These are phyloP conservation scores for Anisogramma anomala DNA, from an alignment of 2,329 filamentous ascomycete genomes.

Conservation along the genomic window DNA sequence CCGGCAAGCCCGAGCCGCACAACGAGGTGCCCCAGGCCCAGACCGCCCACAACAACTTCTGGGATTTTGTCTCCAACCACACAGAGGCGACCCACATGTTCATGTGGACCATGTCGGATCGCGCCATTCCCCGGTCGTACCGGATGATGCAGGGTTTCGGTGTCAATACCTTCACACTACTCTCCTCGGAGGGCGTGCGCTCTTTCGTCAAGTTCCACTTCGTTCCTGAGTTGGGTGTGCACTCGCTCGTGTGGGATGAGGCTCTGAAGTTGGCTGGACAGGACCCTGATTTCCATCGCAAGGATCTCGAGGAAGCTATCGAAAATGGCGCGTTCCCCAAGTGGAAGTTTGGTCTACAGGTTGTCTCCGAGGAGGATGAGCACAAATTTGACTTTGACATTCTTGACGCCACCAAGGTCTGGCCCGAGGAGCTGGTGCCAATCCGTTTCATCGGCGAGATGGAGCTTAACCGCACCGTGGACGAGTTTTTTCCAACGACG, in stretches of 20 bases:
- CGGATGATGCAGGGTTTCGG: slow-evolving; percentile 83
- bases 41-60: slow-evolving; percentile 63
- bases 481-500: slow-evolving; percentile 72
- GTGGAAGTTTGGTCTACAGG: slow-evolving; percentile 77
- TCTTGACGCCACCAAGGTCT: slow-evolving; percentile 74
- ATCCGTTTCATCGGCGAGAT: slow-evolving; percentile 69
- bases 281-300: slow-evolving; percentile 72
- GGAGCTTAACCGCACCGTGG: slow-evolving; percentile 66
- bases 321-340: slow-evolving; percentile 58
- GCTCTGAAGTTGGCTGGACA: slow-evolving; percentile 62
- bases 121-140: slow-evolving; percentile 60
- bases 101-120: slow-evolving; percentile 68
- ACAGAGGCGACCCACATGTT: slow-evolving; percentile 67
- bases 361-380: slow-evolving; percentile 57
- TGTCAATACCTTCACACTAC: slow-evolving; percentile 65
- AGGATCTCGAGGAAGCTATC: slow-evolving; percentile 65
- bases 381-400: slow-evolving; percentile 78
- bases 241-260: slow-evolving; percentile 70
- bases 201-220: slow-evolving; percentile 71
- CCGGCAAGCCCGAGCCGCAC: slow-evolving; percentile 58
- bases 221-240: slow-evolving; percentile 62
- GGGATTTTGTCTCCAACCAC: slow-evolving; percentile 61
- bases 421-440: slow-evolving; percentile 68
- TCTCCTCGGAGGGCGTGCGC: slow-evolving; percentile 55
- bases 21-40: slow-evolving; percentile 62